A percentile compares a stretch with the other conserved stretches of the same genome.
Evolutionary conservation across 2,329 filamentous ascomycete species (phyloP).

Genomic region (Aspergillus amoenus): DNA sequence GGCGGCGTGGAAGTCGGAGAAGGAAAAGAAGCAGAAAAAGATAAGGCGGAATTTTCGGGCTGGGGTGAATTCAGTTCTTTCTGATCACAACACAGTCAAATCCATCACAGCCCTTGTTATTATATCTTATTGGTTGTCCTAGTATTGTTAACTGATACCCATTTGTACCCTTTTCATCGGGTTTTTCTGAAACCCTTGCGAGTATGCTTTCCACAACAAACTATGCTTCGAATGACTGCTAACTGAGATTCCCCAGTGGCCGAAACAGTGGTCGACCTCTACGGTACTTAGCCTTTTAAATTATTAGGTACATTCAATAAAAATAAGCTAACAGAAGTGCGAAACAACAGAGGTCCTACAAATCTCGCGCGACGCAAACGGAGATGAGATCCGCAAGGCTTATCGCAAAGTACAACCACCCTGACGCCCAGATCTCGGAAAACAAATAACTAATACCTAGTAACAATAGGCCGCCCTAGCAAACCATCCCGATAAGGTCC

Average conservation of each 20-base stretch:
- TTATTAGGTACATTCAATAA: background rate
- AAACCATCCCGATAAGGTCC: constrained; percentile 93
- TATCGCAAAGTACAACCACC: constrained; percentile 77
- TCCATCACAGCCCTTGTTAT: background rate
- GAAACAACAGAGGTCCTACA: constrained; percentile 68
- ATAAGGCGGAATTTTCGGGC: constrained; percentile 17
- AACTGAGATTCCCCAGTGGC: constrained; percentile 32
- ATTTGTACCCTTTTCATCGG: background rate
- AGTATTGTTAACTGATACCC: background rate
- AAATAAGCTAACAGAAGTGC: constrained; percentile 7
- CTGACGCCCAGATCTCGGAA: background rate
- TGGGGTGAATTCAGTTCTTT: background rate
- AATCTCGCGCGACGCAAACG: constrained; percentile 68
- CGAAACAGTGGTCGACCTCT: constrained; percentile 55
- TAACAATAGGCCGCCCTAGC: constrained; percentile 70
- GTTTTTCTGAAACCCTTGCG: constrained; percentile 1
- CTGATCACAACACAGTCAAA: background rate
- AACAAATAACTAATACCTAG: background rate
- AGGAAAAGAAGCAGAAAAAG: constrained; percentile 12
- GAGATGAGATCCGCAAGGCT: constrained; percentile 87
- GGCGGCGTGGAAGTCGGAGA: constrained; percentile 11
- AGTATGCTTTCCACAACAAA: constrained; percentile 16
- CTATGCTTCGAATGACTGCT: constrained; percentile 12
- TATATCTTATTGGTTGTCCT: background rate
- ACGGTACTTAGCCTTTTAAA: constrained; percentile 48